Base-by-base conservation (phyloP, 495 filamentous ascomycete genomes). In the Tuber aestivum region DNA sequence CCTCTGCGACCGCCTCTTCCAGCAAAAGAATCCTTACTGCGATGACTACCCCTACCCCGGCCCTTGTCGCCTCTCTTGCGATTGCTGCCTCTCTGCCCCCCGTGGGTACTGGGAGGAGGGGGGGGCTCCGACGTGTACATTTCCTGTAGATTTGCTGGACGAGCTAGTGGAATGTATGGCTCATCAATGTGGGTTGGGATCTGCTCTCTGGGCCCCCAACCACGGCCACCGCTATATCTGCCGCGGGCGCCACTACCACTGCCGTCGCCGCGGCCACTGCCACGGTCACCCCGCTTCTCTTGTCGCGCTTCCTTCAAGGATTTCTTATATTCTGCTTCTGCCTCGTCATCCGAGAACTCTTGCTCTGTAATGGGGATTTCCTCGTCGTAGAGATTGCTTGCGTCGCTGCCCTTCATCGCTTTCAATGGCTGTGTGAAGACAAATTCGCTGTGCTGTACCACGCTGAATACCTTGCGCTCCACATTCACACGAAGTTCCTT, bases 291-390 rank as follows among this genome's bases (percentile, higher is more conserved):
- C 74, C 80, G 81, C 71, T 80, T 83, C 48, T 86, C 84, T 79
- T 85, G 85, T 83, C 83, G 87, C 77, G 86, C 86, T 74, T 87
- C 83, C 84, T 92, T 92, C 77, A 88, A 82, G 80, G 90, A 92
- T 71, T 86, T 85, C 86, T 92, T 96, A 82, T 93, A 89, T 79
- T 94, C 93, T 10, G 90, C 91, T 83, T 98, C 95, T 35, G 92
- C 91, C 85, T 98, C 95, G 77, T 99, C 95, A 78, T 98, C 95
- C 0, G 94, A 97, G 81, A 97, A 98, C 80, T 97, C 95, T 44
- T 93, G 87, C 82, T 97, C 94, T 23, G 94, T 91, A 38, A 91
- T 92, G 2, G 84, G 88, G n/a, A 93, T 87, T 84, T 97, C 95
- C 81, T 99, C 95, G 79, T 99, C 95, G 82, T 96, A 90, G 73